A percentile compares a stretch with the other conserved stretches of the same genome.
Evolutionary conservation across 345 rosid species (phyloP).

Genomic region (Corymbia maculata): DNA sequence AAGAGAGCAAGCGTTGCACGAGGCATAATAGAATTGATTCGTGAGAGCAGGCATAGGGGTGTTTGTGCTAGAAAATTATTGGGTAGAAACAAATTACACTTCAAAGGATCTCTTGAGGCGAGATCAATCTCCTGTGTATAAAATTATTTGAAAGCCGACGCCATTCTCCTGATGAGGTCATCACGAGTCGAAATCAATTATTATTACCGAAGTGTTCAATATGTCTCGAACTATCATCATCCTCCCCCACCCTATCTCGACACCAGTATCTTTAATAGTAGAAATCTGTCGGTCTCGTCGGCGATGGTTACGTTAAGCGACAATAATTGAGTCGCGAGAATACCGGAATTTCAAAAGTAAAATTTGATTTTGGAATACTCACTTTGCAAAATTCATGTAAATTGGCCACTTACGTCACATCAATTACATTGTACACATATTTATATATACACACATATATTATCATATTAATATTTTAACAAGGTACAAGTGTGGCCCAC

Average conservation of each 20-base stretch:
- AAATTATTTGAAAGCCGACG: background rate
- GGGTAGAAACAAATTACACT: background rate
- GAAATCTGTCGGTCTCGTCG: background rate
- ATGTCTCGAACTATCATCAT: background rate
- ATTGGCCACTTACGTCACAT: background rate
- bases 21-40: background rate
- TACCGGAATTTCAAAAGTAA: background rate
- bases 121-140: accelerated
- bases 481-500: background rate
- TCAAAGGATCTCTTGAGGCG: background rate
- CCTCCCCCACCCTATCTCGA: accelerated
- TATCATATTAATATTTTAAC: background rate
- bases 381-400: background rate
- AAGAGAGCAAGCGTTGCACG: background rate
- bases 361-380: background rate
- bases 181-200: accelerated
- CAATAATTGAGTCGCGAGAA: background rate
- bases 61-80: background rate
- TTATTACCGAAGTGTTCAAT: too few relatives aligned
- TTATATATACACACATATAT: too few relatives aligned
- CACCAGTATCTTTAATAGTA: background rate
- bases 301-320: background rate
- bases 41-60: background rate
- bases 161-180: background rate
- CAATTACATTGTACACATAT: background rate